These are phyloP conservation scores for Penicillium hesseltinei DNA, from an alignment of 2,329 filamentous ascomycete species.

Conservation along the genomic window DNA sequence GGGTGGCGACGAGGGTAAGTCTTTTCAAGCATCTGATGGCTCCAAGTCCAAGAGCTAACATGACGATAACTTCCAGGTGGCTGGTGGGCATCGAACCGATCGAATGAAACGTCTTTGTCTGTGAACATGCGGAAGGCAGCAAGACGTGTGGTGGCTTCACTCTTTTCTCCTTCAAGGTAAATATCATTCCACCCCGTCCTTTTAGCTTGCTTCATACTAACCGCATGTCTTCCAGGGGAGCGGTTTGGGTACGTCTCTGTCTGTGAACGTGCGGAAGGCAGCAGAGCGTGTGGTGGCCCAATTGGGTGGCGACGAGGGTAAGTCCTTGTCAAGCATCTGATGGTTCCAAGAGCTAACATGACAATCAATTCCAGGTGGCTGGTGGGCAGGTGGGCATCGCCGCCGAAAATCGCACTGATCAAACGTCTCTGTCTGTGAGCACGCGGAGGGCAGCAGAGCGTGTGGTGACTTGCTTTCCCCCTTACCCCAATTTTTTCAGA, in stretches of 20 bases:
- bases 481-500: background rate
- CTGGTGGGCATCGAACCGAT: background rate
- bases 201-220: too few species aligned
- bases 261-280: background rate
- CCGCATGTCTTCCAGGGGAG: too few species aligned
- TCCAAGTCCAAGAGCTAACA: background rate
- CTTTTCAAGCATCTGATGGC: background rate
- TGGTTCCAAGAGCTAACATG: background rate
- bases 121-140: too few species aligned
- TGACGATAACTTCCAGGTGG: background rate
- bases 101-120: background rate
- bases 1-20: background rate
- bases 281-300: background rate
- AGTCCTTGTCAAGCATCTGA: background rate
- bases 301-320: background rate
- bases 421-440: background rate
- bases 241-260: background rate
- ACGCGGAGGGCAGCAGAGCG: background rate
- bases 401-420: background rate
- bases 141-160: too few species aligned
- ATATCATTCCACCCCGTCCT: too few species aligned
- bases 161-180: too few species aligned
- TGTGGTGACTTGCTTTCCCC: background rate
- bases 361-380: background rate
- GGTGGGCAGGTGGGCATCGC: too few species aligned